phyloP scores from a whole-genome alignment of 305 asterid species.

The Fraxinus floribunda region DNA sequence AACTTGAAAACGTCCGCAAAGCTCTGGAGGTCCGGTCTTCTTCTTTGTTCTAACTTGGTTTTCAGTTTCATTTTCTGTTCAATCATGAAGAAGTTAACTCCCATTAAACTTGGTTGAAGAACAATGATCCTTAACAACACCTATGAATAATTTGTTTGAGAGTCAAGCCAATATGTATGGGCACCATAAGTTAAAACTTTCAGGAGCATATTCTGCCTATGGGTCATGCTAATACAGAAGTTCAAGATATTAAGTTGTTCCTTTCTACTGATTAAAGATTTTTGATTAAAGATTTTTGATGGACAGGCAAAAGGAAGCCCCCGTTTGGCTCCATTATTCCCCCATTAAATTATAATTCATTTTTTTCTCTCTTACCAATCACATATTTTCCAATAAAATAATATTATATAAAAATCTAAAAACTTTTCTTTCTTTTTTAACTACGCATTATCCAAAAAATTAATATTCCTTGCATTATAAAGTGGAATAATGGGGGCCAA shows the following conservation, averaged over 20 bases:
- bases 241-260: background rate
- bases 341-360: too few relatives aligned
- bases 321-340: too few relatives aligned
- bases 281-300: background rate
- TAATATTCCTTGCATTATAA: too few relatives aligned
- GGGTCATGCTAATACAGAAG: background rate
- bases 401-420: too few relatives aligned
- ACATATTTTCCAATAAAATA: too few relatives aligned
- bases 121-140: background rate
- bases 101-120: background rate
- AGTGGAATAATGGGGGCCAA: too few relatives aligned
- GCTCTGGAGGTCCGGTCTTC: conserved; percentile 64
- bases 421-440: too few relatives aligned
- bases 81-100: background rate
- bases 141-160: background rate
- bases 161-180: background rate
- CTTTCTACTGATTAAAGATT: background rate
- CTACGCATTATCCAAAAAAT: too few relatives aligned
- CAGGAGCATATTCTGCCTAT: background rate
- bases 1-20: conserved; percentile 64
- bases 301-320: background rate
- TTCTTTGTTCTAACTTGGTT: conserved; percentile 7
- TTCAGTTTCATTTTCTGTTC: conserved; percentile 4
- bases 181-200: background rate
- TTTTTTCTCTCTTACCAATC: too few relatives aligned